Base-by-base conservation (phyloP, 306 rosid species). In the Prunus dulcis region DNA sequence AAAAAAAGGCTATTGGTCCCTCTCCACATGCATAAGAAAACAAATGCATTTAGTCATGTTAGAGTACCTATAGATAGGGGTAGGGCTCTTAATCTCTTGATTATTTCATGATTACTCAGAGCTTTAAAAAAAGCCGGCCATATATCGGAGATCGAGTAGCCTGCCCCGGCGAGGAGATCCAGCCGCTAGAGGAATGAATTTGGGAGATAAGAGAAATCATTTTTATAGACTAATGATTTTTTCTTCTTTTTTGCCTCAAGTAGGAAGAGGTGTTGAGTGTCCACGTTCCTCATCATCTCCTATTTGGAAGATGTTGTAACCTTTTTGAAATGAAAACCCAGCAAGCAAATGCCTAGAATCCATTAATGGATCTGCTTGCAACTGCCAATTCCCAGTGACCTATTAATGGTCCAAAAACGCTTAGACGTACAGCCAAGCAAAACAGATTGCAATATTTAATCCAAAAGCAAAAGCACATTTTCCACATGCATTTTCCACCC, bases 381-480 rank as follows among this genome's bases (percentile, higher is more conserved):
- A 38, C 43, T 38, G 43, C 43, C 43, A 1, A 38, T 38, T 38
- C 0, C 20, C 19, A 22, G 57, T 52, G 57, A 52, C 57, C 22
- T 52, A 38, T 7, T 38, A 7, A 1, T 38, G 9, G 2, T 38
- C 43, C 43, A 38, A 38, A 38, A 52, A 52, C 20, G 22, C 18
- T 52, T 52, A 52, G 57, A 52, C 18, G 10, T 52, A 52, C 57
- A 52, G 57, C 57, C 22, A 52, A 52, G 57, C 7, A 51, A 55
- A 55, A 55, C 18, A 8, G 2, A 19, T 1, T 17, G 3, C 18
- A 55, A n/a, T n/a, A 58, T 20, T 12, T 1, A 41, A 14, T 45
- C 28, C 56, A 56, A 46, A 52, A 45, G 23, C 67, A 55, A n/a
- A 79, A 45, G 9, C 78, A 50, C 72, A 73, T 60, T 77, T 72